Percentiles rank a stretch among this genome's conserved stretches.
Conservation (phyloP, 1,284 basidiomycete species). For the Grifola frondosa region DNA sequence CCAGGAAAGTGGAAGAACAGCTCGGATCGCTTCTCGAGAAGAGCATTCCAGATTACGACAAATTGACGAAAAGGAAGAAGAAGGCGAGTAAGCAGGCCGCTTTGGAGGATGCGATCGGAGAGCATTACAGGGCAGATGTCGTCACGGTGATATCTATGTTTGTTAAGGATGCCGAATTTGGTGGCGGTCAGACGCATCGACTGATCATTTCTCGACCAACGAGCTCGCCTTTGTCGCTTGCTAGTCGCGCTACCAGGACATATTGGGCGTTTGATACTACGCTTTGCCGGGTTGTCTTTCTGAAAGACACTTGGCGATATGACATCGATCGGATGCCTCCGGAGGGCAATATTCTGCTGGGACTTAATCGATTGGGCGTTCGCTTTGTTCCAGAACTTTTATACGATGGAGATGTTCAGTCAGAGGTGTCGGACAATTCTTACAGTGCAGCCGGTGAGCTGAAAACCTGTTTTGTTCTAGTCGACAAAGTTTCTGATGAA, state of each 20-base stretch:
- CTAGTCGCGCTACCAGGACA: constrained; percentile 1
- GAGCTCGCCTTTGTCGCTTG: background rate
- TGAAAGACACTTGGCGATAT: constrained; percentile 10
- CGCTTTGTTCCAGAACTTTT: background rate
- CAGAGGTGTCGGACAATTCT: too few relatives aligned
- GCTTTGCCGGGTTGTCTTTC: background rate
- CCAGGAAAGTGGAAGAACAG: too few relatives aligned
- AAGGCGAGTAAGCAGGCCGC: background rate
- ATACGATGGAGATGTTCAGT: too few relatives aligned
- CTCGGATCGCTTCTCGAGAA: background rate
- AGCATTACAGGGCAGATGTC: background rate
- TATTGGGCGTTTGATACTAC: constrained; percentile 7
- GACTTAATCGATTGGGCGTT: background rate
- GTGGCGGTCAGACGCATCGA: background rate
- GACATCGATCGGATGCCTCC: background rate
- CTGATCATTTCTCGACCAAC: constrained; percentile 7
- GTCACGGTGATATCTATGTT: constrained; percentile 1
- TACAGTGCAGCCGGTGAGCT: too few relatives aligned
- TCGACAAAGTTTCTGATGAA: too few relatives aligned
- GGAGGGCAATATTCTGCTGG: constrained; percentile 3
- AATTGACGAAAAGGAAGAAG: background rate
- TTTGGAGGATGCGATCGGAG: too few relatives aligned
- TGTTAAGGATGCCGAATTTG: too few relatives aligned
- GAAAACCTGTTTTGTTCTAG: too few relatives aligned
- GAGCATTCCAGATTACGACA: background rate